Conservation (phyloP, 768 basidiomycete species). For the Rhodotorula toruloides region DNA sequence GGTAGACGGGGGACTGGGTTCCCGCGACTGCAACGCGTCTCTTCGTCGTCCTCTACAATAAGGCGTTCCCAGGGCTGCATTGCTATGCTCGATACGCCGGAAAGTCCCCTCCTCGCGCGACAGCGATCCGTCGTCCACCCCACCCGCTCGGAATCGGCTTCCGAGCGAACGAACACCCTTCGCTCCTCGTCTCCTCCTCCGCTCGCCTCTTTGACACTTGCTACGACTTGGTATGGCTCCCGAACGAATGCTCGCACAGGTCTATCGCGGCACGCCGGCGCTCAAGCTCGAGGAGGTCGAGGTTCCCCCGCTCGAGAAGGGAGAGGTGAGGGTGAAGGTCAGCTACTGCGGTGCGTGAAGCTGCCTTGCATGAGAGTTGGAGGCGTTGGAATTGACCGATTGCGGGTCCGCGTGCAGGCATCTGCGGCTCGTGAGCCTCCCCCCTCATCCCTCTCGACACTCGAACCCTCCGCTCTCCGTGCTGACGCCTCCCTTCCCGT, state of each 20-base stretch:
- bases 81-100: no score
- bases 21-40: neutral
- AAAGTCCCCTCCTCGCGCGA: no score
- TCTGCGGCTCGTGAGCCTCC: conserved; percentile 49
- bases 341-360: neutral
- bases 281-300: conserved; percentile 52
- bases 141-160: no score
- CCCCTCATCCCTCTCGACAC: no score
- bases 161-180: no score
- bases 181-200: neutral
- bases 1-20: neutral
- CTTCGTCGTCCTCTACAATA: no score
- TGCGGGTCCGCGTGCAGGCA: conserved; percentile 33
- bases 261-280: conserved; percentile 51
- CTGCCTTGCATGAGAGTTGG: neutral
- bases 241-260: conserved; percentile 51
- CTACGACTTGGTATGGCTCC: neutral
- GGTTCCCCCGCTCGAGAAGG: conserved; percentile 45
- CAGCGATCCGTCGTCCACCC: no score
- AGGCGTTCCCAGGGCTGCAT: no score
- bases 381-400: no score
- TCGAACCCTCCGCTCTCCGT: no score
- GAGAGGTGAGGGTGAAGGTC: conserved; percentile 50
- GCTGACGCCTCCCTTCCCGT: neutral
- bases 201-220: neutral